Evolutionary conservation across 2,329 filamentous ascomycete genomes (phyloP).

Genomic region (Coniochaeta ligniaria): DNA sequence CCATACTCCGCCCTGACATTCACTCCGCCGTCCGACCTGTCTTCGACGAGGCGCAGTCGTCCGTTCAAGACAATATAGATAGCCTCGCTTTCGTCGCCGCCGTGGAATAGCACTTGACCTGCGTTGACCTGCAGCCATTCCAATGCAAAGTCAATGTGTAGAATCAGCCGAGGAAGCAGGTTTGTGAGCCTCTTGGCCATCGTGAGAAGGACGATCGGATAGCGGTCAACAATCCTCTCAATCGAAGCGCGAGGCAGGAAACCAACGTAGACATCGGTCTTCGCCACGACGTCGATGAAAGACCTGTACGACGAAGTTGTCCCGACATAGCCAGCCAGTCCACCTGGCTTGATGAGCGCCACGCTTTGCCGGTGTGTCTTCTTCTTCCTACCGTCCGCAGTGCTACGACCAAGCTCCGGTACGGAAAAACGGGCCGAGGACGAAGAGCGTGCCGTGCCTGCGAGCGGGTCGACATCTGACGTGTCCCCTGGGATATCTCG

Average conservation of each 20-base stretch:
- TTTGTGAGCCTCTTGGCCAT: constrained; percentile 93
- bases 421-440: constrained; percentile 18
- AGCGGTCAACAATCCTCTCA: constrained; percentile 86
- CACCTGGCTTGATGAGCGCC: constrained; percentile 89
- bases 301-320: constrained; percentile 93
- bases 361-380: constrained; percentile 58
- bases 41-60: constrained; percentile 75
- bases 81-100: constrained; percentile 91
- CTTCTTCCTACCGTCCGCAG: constrained; percentile 31
- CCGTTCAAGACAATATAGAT: constrained; percentile 98
- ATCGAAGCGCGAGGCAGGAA: constrained; percentile 81
- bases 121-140: constrained; percentile 98
- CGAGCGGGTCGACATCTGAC: constrained; percentile 21
- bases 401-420: constrained; percentile 15
- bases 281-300: constrained; percentile 93
- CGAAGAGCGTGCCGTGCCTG: constrained; percentile 2
- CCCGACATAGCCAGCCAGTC: constrained; percentile 88
- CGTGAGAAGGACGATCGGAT: constrained; percentile 86
- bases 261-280: constrained; percentile 96
- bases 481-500: constrained; percentile 26
- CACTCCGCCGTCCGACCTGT: constrained; percentile 73
- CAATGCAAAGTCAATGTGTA: constrained; percentile 96
- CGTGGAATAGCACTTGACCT: constrained; percentile 89
- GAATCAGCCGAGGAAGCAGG: constrained; percentile 77
- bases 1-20: constrained; percentile 87